phyloP scores from a whole-genome alignment of 345 rosid species.

The Hibiscus trionum region DNA sequence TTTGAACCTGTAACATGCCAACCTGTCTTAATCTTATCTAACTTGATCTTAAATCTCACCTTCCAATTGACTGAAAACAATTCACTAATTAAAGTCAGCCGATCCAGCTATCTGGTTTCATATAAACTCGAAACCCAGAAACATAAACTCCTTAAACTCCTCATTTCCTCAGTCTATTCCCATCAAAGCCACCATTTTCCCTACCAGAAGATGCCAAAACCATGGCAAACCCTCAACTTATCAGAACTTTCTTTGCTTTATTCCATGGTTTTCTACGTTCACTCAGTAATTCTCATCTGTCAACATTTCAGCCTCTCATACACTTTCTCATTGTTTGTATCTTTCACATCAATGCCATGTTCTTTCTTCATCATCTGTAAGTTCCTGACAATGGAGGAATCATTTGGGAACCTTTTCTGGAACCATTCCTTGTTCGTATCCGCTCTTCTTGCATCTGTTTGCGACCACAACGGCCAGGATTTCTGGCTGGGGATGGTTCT shows the following conservation, averaged over 20 bases:
- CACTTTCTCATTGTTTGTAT: not conserved
- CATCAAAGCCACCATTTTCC: not conserved
- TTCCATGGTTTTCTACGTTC: not conserved
- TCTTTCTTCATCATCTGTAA: not conserved
- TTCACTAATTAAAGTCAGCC: no score
- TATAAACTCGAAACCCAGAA: no score
- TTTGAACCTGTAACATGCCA: no score
- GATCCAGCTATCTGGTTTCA: no score
- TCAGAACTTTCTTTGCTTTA: not conserved
- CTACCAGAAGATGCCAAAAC: not conserved
- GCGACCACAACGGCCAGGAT: not conserved
- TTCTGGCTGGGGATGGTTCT: not conserved
- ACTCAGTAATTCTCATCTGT: not conserved
- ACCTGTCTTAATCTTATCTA: no score
- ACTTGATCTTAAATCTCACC: no score
- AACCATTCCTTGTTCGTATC: not conserved
- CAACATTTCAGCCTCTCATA: not conserved
- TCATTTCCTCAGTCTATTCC: not conserved
- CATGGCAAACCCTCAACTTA: not conserved
- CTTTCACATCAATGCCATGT: not conserved
- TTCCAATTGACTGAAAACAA: no score
- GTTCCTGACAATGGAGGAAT: slow-evolving; percentile 3
- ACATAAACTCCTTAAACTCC: not conserved
- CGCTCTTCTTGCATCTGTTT: not conserved
- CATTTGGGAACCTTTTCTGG: not conserved